Base-by-base conservation (phyloP, 1,139 yeast species). In the Lipomyces yarrowii region DNA sequence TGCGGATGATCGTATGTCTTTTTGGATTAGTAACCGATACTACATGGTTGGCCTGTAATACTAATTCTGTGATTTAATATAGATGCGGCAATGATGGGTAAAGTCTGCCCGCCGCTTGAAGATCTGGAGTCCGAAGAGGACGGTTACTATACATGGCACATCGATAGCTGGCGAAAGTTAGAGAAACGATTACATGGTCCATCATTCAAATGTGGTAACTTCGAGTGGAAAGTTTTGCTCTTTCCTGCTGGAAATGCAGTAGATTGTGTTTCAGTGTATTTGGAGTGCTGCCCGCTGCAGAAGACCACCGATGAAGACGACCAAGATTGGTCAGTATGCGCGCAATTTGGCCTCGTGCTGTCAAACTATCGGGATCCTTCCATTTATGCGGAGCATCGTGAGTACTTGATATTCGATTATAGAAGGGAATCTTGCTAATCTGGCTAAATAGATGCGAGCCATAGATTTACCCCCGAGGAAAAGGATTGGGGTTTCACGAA, bases 401-500 rank as follows among this genome's bases (percentile, higher is more conserved):
- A 18, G 62, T 57, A 23, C n/a, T 57, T 35, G 23, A 64, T 33
- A 57, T 61, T 37, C 30, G 35, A 26, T 15, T 5, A 18, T 51
- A 4, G 2, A 1, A 33, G 32, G 42, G 18, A 8, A 84, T n/a
- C 87, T 86, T 73, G 82, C 18, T 61, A 30, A 26, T 13, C 42
- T n/a, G 42, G 10, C n/a, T 21, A 13, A 8, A 26, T 51, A 65
- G 71, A 84, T n/a, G 89, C 97, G 0, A 85, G 84, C 67, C 98
- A 92, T 75, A 82, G 99, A 69, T 94, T 91, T 78, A 86, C 82
- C 72, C 73, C 86, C 21, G 82, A 83, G 63, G 97, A 91, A 68
- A 84, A 91, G 1, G 99, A 94, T 77, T 94, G 99, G 99, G 99
- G 99, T 39, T 94, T 94, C 77, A 86, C 93, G 6, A 87, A 88